Conservation (phyloP, 331 rosid species). For the Telfairia occidentalis region DNA sequence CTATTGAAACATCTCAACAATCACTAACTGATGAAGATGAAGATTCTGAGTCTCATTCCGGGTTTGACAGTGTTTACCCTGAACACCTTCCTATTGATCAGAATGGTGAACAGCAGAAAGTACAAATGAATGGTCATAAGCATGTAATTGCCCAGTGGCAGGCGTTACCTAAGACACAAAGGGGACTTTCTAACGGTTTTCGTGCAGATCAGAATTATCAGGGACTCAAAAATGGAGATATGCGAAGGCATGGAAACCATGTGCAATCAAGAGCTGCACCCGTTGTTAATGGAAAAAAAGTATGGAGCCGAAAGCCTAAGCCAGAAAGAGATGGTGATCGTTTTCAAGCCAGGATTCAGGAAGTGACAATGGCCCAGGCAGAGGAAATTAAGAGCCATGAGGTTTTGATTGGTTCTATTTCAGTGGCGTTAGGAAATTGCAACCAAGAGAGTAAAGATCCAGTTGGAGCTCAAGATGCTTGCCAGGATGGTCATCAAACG, state of each 20-base stretch:
- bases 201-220: constrained; percentile 35
- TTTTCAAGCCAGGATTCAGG: constrained; percentile 24
- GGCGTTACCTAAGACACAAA: constrained; percentile 31
- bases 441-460: constrained; percentile 27
- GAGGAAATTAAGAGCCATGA: constrained; percentile 36
- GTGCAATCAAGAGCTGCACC: constrained; percentile 29
- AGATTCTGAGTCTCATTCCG: constrained; percentile 22
- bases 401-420: constrained; percentile 72
- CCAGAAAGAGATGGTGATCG: constrained; percentile 34
- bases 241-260: constrained; percentile 34
- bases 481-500: constrained; percentile 25
- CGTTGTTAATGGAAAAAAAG: constrained; percentile 24
- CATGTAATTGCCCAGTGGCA: constrained; percentile 25
- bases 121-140: constrained; percentile 23
- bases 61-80: constrained; percentile 18
- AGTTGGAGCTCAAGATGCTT: constrained; percentile 24
- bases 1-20: constrained; percentile 23
- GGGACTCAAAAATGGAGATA: constrained; percentile 26
- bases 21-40: constrained; percentile 27
- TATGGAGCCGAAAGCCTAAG: constrained; percentile 53
- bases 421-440: constrained; percentile 50
- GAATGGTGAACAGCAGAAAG: constrained; percentile 31
- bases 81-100: constrained; percentile 19
- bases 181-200: constrained; percentile 21
- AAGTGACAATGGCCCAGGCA: constrained; percentile 20